Evolutionary conservation across 2,329 filamentous ascomycete species (phyloP).

Genomic region (Cordyceps tenuipes): DNA sequence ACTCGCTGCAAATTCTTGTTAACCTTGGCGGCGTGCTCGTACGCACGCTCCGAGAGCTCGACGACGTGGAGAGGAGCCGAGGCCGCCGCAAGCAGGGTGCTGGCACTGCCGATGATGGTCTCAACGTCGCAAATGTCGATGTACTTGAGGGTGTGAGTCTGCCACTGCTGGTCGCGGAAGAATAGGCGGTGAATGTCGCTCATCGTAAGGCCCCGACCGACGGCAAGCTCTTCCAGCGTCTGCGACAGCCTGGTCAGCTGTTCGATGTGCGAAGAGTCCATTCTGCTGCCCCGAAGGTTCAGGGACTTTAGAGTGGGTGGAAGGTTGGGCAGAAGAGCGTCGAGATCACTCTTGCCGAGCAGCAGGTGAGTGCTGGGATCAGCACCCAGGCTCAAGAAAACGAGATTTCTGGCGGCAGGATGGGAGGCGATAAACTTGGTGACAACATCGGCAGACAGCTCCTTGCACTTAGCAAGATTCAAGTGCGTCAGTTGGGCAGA

Average conservation of each 20-base stretch:
- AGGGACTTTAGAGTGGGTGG: conserved; percentile 62
- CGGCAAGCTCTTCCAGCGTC: conserved; percentile 64
- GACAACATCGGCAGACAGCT: conserved; percentile 56
- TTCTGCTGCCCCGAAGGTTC: conserved; percentile 66
- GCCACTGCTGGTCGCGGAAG: conserved; percentile 36
- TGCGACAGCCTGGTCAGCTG: conserved; percentile 58
- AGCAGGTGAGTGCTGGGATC: conserved; percentile 67
- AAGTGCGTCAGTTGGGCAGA: conserved; percentile 68
- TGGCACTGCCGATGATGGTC: conserved; percentile 49
- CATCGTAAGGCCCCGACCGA: conserved; percentile 60
- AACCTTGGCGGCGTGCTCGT: conserved; percentile 55
- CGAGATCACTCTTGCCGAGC: conserved; percentile 57
- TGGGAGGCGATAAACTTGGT: conserved; percentile 65
- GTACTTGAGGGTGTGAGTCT: conserved; percentile 58
- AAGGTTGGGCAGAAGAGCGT: conserved; percentile 55
- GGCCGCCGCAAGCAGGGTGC: conserved; percentile 49
- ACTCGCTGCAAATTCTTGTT: conserved; percentile 49
- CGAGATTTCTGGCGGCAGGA: conserved; percentile 57
- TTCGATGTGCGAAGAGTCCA: conserved; percentile 56
- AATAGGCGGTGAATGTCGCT: conserved; percentile 60
- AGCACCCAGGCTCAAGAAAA: conserved; percentile 65
- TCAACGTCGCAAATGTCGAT: conserved; percentile 62
- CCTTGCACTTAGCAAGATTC: conserved; percentile 68
- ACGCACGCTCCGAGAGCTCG: conserved; percentile 63
- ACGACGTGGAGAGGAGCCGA: conserved; percentile 67